A percentile compares a stretch with the other conserved stretches of the same genome.
phyloP scores from a whole-genome alignment of 192 early-diverging fungal genomes.

The Coemansia sp. region DNA sequence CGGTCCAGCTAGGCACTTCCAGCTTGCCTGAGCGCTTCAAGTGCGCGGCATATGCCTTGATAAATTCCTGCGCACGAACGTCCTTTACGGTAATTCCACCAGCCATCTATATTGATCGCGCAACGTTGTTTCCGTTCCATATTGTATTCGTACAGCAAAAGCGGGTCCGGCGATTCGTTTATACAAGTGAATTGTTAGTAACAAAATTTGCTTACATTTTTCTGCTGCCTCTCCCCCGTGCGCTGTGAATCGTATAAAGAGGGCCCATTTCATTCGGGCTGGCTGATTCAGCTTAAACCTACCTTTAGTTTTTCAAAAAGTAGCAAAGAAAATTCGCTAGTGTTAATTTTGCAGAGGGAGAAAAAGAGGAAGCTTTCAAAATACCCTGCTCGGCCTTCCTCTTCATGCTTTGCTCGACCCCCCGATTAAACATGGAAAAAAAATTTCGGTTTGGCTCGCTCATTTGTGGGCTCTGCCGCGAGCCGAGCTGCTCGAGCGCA shows the following conservation, averaged over 20 bases:
- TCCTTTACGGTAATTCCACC: constrained; percentile 94
- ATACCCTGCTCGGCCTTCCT: background rate
- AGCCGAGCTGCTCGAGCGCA: constrained; percentile 1
- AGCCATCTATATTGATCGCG: constrained; percentile 40
- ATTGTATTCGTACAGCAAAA: too few species aligned
- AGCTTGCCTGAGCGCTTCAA: constrained; percentile 98
- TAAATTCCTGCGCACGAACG: constrained; percentile 92
- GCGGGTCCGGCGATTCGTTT: too few species aligned
- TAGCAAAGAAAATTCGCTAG: constrained; percentile 15
- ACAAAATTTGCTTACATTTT: too few species aligned
- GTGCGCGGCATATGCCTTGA: constrained; percentile 98
- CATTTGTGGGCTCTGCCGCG: too few species aligned
- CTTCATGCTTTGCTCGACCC: background rate
- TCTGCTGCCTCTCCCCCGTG: too few species aligned
- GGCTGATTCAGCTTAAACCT: background rate
- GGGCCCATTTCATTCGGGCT: too few species aligned
- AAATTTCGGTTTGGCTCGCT: constrained; percentile 11
- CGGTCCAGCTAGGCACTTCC: constrained; percentile 98
- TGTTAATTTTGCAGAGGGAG: constrained; percentile 22
- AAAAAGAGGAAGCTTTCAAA: constrained; percentile 29
- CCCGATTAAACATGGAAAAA: background rate
- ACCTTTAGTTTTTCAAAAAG: constrained; percentile 24
- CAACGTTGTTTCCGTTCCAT: too few species aligned
- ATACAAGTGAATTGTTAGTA: too few species aligned
- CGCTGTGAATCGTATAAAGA: too few species aligned